Conservation (phyloP, 2,329 filamentous ascomycete genomes). For the Fragosphaeria purpurea region DNA sequence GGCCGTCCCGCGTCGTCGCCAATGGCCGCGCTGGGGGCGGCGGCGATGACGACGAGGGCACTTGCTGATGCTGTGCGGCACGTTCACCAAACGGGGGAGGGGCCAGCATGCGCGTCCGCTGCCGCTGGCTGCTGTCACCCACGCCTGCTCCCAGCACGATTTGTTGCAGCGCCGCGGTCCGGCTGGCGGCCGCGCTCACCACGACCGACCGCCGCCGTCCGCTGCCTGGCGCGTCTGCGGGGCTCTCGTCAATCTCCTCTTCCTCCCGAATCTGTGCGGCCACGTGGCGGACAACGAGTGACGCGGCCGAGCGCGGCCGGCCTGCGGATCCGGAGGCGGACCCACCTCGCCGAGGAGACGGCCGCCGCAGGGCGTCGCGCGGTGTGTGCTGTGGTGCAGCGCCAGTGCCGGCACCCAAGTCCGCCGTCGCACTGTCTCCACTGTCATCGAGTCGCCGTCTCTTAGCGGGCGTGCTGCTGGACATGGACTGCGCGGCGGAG, state of each 20-base stretch:
- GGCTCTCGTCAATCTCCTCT: conserved; percentile 44
- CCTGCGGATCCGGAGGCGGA: no score
- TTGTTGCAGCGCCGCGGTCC: conserved; percentile 28
- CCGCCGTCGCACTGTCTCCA: neutral
- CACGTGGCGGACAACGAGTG: neutral
- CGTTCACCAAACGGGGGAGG: neutral
- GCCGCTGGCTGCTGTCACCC: conserved; percentile 8
- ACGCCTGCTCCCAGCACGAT: conserved; percentile 23
- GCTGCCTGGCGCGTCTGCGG: conserved; percentile 44
- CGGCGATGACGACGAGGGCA: neutral
- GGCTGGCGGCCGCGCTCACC: conserved; percentile 23
- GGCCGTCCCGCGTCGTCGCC: no score
- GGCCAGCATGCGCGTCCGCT: neutral
- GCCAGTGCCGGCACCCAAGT: neutral
- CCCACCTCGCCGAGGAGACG: no score
- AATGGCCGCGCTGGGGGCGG: neutral
- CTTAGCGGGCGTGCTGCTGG: conserved; percentile 38
- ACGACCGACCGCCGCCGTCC: conserved; percentile 35
- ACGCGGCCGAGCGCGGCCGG: neutral
- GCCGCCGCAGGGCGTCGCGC: neutral
- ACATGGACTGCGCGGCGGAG: conserved; percentile 22
- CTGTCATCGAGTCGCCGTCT: conserved; percentile 26
- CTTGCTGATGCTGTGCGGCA: neutral
- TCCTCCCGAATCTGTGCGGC: conserved; percentile 8
- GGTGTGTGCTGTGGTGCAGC: conserved; percentile 1